Percentiles rank a stretch among this genome's conserved stretches.
These are phyloP conservation scores for Cymbopogon citratus DNA, from an alignment of 176 grass and related monocot species.

Conservation along the genomic window DNA sequence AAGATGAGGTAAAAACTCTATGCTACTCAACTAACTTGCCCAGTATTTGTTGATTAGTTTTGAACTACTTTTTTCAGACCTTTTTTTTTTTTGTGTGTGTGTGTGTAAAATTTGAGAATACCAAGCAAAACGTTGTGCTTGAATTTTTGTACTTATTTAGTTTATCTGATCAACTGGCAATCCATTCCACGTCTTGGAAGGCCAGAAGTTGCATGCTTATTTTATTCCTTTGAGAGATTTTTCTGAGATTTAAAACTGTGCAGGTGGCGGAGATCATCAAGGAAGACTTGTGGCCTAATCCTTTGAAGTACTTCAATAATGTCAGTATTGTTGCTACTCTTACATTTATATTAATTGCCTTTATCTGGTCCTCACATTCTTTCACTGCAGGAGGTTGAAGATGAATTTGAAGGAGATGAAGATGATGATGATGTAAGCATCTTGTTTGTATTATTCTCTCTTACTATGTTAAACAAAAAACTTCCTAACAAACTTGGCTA, in stretches of 20 bases:
- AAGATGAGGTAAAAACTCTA: constrained; percentile 67
- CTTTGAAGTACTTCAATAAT: constrained; percentile 99
- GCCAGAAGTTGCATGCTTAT: background rate
- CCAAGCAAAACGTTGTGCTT: background rate
- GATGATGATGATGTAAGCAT: constrained; percentile 73
- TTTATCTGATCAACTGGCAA: background rate
- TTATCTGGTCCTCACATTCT: constrained; percentile 16
- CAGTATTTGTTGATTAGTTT: background rate
- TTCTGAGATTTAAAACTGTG: constrained; percentile 22
- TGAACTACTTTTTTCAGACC: background rate
- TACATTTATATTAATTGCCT: constrained; percentile 5
- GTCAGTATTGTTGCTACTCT: constrained; percentile 37
- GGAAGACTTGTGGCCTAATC: constrained; percentile 99
- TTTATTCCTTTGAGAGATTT: background rate
- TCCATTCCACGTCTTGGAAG: background rate
- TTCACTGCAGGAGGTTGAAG: constrained; percentile 68
- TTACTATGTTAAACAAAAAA: no score
- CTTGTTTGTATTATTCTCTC: no score
- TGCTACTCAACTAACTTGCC: background rate
- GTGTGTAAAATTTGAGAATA: background rate
- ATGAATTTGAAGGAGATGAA: constrained; percentile 73
- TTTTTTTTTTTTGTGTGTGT: no score
- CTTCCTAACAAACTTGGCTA: background rate
- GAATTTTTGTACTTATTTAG: background rate
- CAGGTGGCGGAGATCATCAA: constrained; percentile 98